A percentile compares a stretch with the other conserved stretches of the same genome.
Evolutionary conservation across 495 filamentous ascomycete species (phyloP).

Genomic region (Halenospora varia): DNA sequence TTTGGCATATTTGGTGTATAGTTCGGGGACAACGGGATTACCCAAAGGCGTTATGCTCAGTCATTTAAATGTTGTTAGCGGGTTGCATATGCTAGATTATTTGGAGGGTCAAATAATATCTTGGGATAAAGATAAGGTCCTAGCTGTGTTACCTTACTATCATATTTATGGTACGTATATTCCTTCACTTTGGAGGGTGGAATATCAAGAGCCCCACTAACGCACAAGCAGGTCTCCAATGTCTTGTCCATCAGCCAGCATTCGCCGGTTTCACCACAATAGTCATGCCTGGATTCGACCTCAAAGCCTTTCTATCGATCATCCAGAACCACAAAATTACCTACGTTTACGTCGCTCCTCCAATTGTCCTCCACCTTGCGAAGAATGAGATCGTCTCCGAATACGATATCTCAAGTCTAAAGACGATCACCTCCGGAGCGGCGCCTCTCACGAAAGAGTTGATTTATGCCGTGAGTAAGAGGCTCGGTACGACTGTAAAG

Average conservation of each 20-base stretch:
- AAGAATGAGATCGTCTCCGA: constrained; percentile 63
- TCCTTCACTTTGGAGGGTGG: constrained; percentile 26
- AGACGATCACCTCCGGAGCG: constrained; percentile 73
- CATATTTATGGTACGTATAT: constrained; percentile 50
- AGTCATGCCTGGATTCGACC: constrained; percentile 72
- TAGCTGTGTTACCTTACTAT: constrained; percentile 73
- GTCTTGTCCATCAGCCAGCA: constrained; percentile 56
- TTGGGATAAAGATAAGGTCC: constrained; percentile 15
- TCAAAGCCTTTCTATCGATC: constrained; percentile 62
- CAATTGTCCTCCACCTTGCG: constrained; percentile 66
- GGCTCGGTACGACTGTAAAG: constrained; percentile 64
- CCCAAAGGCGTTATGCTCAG: constrained; percentile 82
- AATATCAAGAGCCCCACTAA: too few relatives aligned
- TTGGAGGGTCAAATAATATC: constrained; percentile 27
- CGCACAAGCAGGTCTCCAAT: constrained; percentile 34
- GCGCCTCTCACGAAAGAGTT: constrained; percentile 83
- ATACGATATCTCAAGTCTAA: constrained; percentile 66
- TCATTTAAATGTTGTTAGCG: constrained; percentile 68
- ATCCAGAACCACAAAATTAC: constrained; percentile 68
- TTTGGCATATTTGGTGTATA: constrained; percentile 50
- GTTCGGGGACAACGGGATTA: constrained; percentile 73
- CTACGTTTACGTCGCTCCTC: constrained; percentile 57
- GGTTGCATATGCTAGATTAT: constrained; percentile 52
- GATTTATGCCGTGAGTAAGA: constrained; percentile 67
- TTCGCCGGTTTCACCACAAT: constrained; percentile 67